Percentiles rank a stretch among this genome's conserved stretches.
Evolutionary conservation across 257 asterid species (phyloP).

Genomic region (Salvia hispanica): DNA sequence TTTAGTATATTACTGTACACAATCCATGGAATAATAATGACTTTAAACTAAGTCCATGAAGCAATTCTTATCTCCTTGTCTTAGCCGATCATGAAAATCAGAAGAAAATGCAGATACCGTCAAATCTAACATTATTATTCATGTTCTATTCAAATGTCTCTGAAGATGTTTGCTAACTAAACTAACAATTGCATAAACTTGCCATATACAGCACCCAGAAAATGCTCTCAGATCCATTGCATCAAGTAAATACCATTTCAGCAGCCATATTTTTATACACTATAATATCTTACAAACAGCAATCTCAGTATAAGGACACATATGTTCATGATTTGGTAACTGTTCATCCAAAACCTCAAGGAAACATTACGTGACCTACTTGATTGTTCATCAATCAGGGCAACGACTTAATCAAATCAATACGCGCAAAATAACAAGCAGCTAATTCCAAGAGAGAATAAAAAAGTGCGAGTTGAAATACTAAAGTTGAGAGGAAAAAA

Average conservation of each 20-base stretch:
- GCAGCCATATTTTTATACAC: constrained; percentile 3
- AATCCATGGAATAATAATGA: constrained; percentile 4
- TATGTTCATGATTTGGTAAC: neutral
- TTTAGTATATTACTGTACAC: too few species aligned
- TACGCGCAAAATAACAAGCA: neutral
- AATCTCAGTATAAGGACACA: neutral
- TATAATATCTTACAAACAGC: neutral
- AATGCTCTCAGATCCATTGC: neutral
- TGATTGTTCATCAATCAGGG: neutral
- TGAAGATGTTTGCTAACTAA: neutral
- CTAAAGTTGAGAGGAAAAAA: neutral
- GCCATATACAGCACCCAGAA: neutral
- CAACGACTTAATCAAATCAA: constrained; percentile 9
- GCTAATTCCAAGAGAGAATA: neutral
- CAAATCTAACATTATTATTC: neutral
- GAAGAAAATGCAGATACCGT: constrained; percentile 2
- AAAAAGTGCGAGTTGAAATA: neutral
- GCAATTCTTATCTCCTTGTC: neutral
- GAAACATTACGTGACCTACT: neutral
- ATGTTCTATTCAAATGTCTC: neutral
- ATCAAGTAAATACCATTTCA: neutral
- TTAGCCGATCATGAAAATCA: constrained; percentile 18
- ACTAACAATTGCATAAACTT: neutral
- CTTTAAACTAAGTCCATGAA: neutral
- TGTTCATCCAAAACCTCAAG: constrained; percentile 6